phyloP scores from a whole-genome alignment of 2,329 filamentous ascomycete genomes.

The Sporothrix inflata region DNA sequence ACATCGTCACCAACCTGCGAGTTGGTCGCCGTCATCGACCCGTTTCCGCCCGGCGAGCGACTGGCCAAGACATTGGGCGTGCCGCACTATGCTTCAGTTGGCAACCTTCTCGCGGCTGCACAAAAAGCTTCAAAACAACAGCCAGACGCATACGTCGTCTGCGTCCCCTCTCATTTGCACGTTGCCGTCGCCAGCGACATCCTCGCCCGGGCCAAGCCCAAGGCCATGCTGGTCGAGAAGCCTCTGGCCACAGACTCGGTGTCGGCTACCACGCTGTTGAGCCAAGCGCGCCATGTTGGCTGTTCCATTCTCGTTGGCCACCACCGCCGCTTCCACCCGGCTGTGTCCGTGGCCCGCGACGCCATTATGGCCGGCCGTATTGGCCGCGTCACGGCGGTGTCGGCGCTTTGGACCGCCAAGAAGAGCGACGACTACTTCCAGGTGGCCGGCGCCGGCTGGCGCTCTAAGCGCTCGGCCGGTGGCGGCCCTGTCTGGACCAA shows the following conservation, averaged over 20 bases:
- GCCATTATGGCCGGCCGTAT: background rate
- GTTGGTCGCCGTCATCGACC: conserved; percentile 6
- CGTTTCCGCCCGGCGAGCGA: conserved; percentile 5
- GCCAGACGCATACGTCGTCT: conserved; percentile 13
- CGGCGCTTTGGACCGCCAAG: background rate
- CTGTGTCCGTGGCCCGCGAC: background rate
- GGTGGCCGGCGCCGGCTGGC: background rate
- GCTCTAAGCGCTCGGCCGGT: background rate
- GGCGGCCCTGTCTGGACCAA: conserved; percentile 8
- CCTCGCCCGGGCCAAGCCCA: background rate
- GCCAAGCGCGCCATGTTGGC: background rate
- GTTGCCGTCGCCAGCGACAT: background rate
- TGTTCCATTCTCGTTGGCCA: background rate
- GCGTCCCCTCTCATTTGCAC: background rate
- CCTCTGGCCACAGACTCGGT: background rate
- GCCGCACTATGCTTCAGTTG: background rate
- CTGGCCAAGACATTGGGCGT: conserved; percentile 12
- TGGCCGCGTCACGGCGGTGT: background rate
- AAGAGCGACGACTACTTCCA: conserved; percentile 19
- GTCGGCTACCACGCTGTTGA: background rate
- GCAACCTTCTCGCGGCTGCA: background rate
- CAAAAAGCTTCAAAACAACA: too few relatives aligned
- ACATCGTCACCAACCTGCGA: background rate
- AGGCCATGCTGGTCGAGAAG: conserved; percentile 6
- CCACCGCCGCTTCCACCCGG: conserved; percentile 14